These are phyloP conservation scores for Sodiomyces alkalinus DNA, from an alignment of 2,329 filamentous ascomycete species.

Conservation along the genomic window DNA sequence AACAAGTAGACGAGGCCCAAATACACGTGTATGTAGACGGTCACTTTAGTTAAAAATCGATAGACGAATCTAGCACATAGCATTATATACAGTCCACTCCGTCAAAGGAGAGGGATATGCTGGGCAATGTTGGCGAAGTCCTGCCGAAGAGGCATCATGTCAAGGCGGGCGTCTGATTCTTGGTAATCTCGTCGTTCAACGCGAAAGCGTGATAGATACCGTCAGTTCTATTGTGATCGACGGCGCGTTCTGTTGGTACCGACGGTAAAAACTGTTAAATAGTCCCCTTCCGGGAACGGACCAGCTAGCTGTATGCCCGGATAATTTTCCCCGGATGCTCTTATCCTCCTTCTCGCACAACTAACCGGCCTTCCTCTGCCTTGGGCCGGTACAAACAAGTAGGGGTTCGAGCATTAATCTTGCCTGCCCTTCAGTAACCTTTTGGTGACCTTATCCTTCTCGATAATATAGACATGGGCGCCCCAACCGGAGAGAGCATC, in stretches of 20 bases:
- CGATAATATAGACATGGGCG: slow-evolving; percentile 97
- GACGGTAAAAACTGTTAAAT: no score
- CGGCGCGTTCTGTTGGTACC: no score
- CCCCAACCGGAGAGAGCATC: slow-evolving; percentile 97
- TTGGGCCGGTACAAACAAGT: no score
- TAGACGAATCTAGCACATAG: slow-evolving; percentile 16
- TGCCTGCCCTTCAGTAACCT: slow-evolving; percentile 94
- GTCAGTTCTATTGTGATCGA: no score
- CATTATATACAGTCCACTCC: no score
- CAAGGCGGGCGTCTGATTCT: background rate
- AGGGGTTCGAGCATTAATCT: slow-evolving; percentile 41
- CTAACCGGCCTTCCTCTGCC: background rate
- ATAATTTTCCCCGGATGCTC: no score
- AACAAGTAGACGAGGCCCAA: slow-evolving; percentile 28
- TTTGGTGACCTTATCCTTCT: slow-evolving; percentile 99
- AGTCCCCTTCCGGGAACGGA: no score
- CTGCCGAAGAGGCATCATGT: no score
- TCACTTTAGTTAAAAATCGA: slow-evolving; percentile 12
- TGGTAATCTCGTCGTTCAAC: background rate
- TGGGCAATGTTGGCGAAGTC: no score
- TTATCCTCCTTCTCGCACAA: no score
- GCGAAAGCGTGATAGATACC: background rate
- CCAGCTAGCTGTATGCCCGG: no score
- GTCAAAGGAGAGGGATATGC: no score
- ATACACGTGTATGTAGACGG: slow-evolving; percentile 17